A percentile compares a stretch with the other conserved stretches of the same genome.
Evolutionary conservation across 495 filamentous ascomycete genomes (phyloP).

Genomic region (Talaromyces stipitatus): DNA sequence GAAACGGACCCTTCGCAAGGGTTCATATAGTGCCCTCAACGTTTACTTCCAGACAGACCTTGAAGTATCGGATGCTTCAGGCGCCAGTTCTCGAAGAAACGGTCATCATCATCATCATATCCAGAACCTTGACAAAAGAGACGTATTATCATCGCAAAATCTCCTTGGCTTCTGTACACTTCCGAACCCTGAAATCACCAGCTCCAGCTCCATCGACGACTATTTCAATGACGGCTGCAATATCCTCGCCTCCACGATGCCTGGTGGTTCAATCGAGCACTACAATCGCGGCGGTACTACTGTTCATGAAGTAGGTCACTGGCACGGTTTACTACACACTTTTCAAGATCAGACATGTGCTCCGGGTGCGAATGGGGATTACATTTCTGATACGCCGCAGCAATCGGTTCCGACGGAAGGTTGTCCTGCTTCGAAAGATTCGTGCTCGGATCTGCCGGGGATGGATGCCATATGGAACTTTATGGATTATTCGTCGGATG

Average conservation of each 20-base stretch:
- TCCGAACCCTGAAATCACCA: constrained; percentile 30
- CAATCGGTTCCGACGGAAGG: constrained; percentile 41
- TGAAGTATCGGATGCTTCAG: constrained; percentile 12
- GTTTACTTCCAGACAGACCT: constrained; percentile 47
- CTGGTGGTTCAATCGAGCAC: constrained; percentile 30
- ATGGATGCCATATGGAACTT: constrained; percentile 45
- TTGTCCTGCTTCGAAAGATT: constrained; percentile 40
- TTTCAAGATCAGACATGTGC: constrained; percentile 46
- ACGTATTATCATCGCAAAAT: constrained; percentile 13
- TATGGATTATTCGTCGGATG: constrained; percentile 51
- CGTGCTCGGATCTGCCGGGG: constrained; percentile 37
- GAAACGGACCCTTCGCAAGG: constrained; percentile 55
- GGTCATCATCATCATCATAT: background rate
- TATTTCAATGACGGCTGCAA: constrained; percentile 48
- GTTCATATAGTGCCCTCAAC: constrained; percentile 41
- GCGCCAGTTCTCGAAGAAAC: background rate
- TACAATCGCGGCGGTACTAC: constrained; percentile 45
- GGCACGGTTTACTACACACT: constrained; percentile 50
- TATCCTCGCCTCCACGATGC: constrained; percentile 43
- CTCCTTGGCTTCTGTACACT: constrained; percentile 45
- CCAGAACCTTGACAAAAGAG: background rate
- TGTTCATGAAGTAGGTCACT: constrained; percentile 53
- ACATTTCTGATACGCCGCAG: constrained; percentile 45
- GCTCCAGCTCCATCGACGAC: constrained; percentile 21
- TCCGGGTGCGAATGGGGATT: constrained; percentile 36